These are phyloP conservation scores for Mycena maculata DNA, from an alignment of 768 basidiomycete genomes.

Conservation along the genomic window DNA sequence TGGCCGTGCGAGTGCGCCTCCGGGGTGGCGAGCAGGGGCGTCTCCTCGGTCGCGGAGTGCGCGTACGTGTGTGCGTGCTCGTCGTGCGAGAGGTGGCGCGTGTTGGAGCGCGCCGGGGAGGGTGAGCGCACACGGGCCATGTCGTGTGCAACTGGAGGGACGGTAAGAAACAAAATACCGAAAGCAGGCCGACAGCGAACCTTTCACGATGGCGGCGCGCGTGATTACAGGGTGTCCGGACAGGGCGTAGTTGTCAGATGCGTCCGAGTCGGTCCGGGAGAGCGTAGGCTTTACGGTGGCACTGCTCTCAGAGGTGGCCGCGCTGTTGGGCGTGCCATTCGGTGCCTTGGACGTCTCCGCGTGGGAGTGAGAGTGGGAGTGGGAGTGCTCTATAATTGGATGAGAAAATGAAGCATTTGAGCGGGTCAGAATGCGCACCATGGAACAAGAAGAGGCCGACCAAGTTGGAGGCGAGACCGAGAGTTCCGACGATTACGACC, in stretches of 20 bases:
- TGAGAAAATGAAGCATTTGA: conserved; percentile 8
- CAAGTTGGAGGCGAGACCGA: conserved; percentile 92
- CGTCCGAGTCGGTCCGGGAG: conserved; percentile 1
- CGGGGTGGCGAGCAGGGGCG: conserved; percentile 53
- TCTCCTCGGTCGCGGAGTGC: conserved; percentile 49
- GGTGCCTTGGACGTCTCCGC: conserved; percentile 52
- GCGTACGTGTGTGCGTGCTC: conserved; percentile 28
- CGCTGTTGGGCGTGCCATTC: conserved; percentile 46
- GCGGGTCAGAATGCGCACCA: conserved; percentile 60
- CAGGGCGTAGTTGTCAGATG: conserved; percentile 6
- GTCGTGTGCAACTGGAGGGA: conserved; percentile 84
- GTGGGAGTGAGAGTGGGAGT: conserved; percentile 67
- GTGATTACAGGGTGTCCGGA: conserved; percentile 29
- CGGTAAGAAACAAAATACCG: conserved; percentile 75
- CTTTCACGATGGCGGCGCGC: conserved; percentile 44
- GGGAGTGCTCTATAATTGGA: conserved; percentile 68
- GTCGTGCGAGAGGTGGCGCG: conserved; percentile 33
- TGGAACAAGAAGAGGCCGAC: conserved; percentile 96
- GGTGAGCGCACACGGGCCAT: conserved; percentile 70
- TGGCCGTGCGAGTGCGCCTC: conserved; percentile 30
- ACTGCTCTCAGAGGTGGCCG: conserved; percentile 40
- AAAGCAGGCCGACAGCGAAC: conserved; percentile 57
- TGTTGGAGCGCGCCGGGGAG: conserved; percentile 41
- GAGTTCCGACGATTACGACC: conserved; percentile 88
- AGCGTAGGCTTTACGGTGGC: conserved; percentile 45